These are phyloP conservation scores for Staphylotrichum longicolle DNA, from an alignment of 495 filamentous ascomycete genomes.

Conservation along the genomic window DNA sequence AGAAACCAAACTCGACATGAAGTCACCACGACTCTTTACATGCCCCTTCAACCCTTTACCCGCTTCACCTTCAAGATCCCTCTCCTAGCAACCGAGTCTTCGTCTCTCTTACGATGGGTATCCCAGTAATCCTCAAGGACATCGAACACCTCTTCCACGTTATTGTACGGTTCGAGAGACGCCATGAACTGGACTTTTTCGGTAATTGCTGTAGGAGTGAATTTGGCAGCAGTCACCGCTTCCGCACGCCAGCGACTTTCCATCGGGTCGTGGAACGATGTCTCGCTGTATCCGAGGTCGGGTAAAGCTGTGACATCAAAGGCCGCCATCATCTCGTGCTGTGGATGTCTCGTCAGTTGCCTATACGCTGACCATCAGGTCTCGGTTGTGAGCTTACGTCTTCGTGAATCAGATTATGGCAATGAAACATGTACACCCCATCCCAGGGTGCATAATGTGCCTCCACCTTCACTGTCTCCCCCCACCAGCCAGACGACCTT, in stretches of 20 bases:
- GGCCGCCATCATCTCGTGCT: slow-evolving; percentile 60
- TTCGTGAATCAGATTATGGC: slow-evolving; percentile 59
- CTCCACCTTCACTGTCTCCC: slow-evolving; percentile 49
- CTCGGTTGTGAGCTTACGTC: slow-evolving; percentile 32
- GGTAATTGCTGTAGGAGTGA: slow-evolving; percentile 30
- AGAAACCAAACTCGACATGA: too few relatives aligned
- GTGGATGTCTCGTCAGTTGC: not conserved
- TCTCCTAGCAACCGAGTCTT: not conserved
- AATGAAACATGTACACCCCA: slow-evolving; percentile 57
- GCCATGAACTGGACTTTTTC: slow-evolving; percentile 34
- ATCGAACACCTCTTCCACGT: slow-evolving; percentile 28
- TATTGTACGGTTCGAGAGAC: slow-evolving; percentile 29
- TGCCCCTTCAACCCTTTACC: too few relatives aligned
- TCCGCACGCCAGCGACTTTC: slow-evolving; percentile 35
- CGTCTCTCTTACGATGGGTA: slow-evolving; percentile 21
- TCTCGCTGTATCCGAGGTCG: slow-evolving; percentile 50
- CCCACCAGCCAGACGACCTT: slow-evolving; percentile 54
- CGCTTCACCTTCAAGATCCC: not conserved
- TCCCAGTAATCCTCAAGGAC: slow-evolving; percentile 29
- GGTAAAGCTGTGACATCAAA: slow-evolving; percentile 54
- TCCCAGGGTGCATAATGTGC: slow-evolving; percentile 54
- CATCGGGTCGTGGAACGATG: slow-evolving; percentile 38
- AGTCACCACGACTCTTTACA: too few relatives aligned
- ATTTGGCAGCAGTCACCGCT: slow-evolving; percentile 26
- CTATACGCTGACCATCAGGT: not conserved